Base-by-base conservation (phyloP, 371 early-diverging fungal genomes). In the Smittium culicis region DNA sequence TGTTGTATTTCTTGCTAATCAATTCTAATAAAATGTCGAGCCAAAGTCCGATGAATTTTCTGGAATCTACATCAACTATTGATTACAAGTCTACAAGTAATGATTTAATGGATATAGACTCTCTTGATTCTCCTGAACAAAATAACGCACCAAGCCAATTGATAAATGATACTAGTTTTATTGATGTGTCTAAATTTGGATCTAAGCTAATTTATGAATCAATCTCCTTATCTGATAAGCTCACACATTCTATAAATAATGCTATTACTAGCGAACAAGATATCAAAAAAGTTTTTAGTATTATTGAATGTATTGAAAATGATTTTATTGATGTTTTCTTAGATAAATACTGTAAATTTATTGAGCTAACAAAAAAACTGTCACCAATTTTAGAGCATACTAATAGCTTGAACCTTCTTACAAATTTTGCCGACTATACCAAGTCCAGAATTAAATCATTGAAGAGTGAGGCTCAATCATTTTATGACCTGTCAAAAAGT, bases 401-500 rank as follows among this genome's bases (percentile, higher is more conserved):
- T 11, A 45, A 20, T 45, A 11, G 5, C 20, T 5, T 45, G 5
- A 45, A 45, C 11, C 20, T 45, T 5, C 20, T 45, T 5, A 45
- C 11, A 61, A 17, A 34, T 32, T 24, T 25, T 55, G 17, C 3
- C 2, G 2, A 11, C 2, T 64, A 2, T 60, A 25, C 35, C 31
- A 66, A 34, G 3, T 11, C 8, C 2, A 45, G 27, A 32, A 35
- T 34, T 30, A 11, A 35, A 14, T 30, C 32, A n/a, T n/a, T 24
- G 35, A 24, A n/a, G 3, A 33, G 24, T n/a, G 35, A 57, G 35
- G 54, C 68, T 2, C 30, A 66, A 34, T 67, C 66, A 30, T 68
- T 74, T n/a, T 71, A 73, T 5, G 68, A 69, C 31, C 71, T 79
- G 2, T 72, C 74, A 32, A 75, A 28, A 11, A 29, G 27, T 25